A percentile compares a stretch with the other conserved stretches of the same genome.
phyloP scores from a whole-genome alignment of 2,329 filamentous ascomycete species.

The Aspergillus sojae region DNA sequence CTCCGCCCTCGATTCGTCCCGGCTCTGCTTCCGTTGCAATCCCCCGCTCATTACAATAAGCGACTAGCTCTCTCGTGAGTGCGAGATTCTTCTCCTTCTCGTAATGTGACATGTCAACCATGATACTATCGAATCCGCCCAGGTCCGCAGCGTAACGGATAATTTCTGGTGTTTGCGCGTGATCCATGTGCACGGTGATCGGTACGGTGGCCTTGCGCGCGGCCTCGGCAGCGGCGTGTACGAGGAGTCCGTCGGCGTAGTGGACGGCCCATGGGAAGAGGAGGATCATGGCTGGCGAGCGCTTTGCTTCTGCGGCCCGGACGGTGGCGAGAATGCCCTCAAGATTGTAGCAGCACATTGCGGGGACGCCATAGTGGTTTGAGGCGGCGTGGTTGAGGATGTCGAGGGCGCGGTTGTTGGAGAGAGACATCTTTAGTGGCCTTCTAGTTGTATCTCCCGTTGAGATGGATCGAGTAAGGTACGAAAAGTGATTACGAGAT shows the following conservation, averaged over 20 bases:
- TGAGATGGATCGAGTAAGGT: not conserved
- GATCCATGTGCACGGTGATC: conserved; percentile 66
- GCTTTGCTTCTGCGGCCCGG: conserved; percentile 67
- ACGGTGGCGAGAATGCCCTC: conserved; percentile 72
- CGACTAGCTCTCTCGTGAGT: conserved; percentile 64
- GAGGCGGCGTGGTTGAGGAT: conserved; percentile 60
- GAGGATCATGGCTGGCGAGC: conserved; percentile 70
- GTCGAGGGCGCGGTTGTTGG: conserved; percentile 55
- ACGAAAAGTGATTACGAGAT: not conserved
- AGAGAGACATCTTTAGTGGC: conserved; percentile 41
- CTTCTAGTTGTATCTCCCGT: conserved; percentile 29
- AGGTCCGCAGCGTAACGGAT: conserved; percentile 63
- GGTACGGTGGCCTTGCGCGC: conserved; percentile 61
- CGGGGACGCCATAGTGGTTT: conserved; percentile 62
- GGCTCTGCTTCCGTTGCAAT: conserved; percentile 73
- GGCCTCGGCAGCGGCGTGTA: conserved; percentile 59
- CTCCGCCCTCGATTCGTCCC: conserved; percentile 70
- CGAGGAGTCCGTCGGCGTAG: conserved; percentile 62
- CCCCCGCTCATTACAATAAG: conserved; percentile 64
- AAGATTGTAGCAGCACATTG: conserved; percentile 69
- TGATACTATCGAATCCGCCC: conserved; percentile 70
- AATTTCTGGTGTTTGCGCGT: conserved; percentile 65
- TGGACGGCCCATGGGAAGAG: conserved; percentile 75
- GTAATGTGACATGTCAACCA: conserved; percentile 77
- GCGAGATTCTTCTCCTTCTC: conserved; percentile 70